Evolutionary conservation across 139 green algal genomes (phyloP).

Genomic region (Zygnema circumcarinatum): DNA sequence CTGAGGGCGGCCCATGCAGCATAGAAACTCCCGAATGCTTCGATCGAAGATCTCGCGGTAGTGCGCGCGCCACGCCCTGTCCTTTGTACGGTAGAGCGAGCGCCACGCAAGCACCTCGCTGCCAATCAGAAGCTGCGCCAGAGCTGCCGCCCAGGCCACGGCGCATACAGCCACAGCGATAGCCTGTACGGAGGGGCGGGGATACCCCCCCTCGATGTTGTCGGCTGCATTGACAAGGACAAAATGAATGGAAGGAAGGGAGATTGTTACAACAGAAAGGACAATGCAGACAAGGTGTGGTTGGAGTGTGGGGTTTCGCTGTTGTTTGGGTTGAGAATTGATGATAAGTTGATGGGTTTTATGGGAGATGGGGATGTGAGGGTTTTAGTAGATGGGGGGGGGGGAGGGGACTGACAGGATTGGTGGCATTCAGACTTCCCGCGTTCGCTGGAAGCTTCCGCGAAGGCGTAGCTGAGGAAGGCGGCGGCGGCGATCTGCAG

Average conservation of each 20-base stretch:
- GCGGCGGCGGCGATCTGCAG: constrained; percentile 3
- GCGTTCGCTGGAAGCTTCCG: neutral
- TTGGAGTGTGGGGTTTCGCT: neutral
- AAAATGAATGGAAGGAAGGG: neutral
- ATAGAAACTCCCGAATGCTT: constrained; percentile 48
- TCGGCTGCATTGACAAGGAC: neutral
- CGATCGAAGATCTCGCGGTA: constrained; percentile 55
- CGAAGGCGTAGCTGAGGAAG: constrained; percentile 18
- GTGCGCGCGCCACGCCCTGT: constrained; percentile 44
- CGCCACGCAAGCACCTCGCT: constrained; percentile 48
- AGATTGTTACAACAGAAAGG: neutral
- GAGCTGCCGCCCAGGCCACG: neutral
- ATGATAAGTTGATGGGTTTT: neutral
- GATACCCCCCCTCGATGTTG: neutral
- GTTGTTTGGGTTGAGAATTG: neutral
- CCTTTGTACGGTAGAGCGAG: constrained; percentile 52
- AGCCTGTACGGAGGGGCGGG: too few relatives aligned
- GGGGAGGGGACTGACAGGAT: neutral
- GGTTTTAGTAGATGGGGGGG: neutral
- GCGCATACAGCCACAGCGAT: neutral
- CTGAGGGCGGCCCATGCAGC: constrained; percentile 34
- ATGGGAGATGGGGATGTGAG: neutral
- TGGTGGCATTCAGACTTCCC: neutral
- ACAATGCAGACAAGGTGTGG: too few relatives aligned
- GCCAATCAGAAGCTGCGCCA: constrained; percentile 34